Percentiles rank a stretch among this genome's conserved stretches.
Evolutionary conservation across 208 protist genomes (phyloP).

Genomic region (Wallacemonas rigidus): DNA sequence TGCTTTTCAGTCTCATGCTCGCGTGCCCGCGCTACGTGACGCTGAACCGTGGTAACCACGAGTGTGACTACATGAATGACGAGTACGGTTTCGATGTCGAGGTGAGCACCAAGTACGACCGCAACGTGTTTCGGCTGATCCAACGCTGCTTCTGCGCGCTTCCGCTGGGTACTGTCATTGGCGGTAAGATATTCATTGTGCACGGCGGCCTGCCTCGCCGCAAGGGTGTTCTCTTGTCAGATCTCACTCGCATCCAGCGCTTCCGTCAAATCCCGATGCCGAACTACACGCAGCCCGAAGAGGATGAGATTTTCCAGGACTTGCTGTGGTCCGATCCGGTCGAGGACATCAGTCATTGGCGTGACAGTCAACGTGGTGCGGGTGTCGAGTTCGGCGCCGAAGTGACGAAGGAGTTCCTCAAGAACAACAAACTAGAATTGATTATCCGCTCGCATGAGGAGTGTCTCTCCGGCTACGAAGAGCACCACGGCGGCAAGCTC

Average conservation of each 20-base stretch:
- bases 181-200: slow-evolving; percentile 81
- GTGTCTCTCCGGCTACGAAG: slow-evolving; percentile 93
- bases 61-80: slow-evolving; percentile 94
- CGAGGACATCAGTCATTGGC: slow-evolving; percentile 74
- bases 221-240: slow-evolving; percentile 74
- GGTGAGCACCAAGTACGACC: slow-evolving; percentile 97
- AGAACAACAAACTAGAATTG: slow-evolving; percentile 93
- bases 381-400: slow-evolving; percentile 95
- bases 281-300: slow-evolving; percentile 83
- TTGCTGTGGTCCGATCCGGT: slow-evolving; percentile 96
- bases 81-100: slow-evolving; percentile 99
- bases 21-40: slow-evolving; percentile 92
- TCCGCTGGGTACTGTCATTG: slow-evolving; percentile 82
- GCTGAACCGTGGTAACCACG: slow-evolving; percentile 96
- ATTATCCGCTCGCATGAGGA: slow-evolving; percentile 96
- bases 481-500: slow-evolving; percentile 91
- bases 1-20: slow-evolving; percentile 96
- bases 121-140: slow-evolving; percentile 86
- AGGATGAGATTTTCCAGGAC: slow-evolving; percentile 96
- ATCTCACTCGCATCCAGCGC: slow-evolving; percentile 85
- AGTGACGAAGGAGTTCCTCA: slow-evolving; percentile 93
- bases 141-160: slow-evolving; percentile 90
- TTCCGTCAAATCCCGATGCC: slow-evolving; percentile 90
- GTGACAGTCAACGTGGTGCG: slow-evolving; percentile 92
- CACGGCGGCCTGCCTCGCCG: slow-evolving; percentile 84